These are phyloP conservation scores for Pseudogymnoascus sp. DNA, from an alignment of 2,329 filamentous ascomycete genomes.

Conservation along the genomic window DNA sequence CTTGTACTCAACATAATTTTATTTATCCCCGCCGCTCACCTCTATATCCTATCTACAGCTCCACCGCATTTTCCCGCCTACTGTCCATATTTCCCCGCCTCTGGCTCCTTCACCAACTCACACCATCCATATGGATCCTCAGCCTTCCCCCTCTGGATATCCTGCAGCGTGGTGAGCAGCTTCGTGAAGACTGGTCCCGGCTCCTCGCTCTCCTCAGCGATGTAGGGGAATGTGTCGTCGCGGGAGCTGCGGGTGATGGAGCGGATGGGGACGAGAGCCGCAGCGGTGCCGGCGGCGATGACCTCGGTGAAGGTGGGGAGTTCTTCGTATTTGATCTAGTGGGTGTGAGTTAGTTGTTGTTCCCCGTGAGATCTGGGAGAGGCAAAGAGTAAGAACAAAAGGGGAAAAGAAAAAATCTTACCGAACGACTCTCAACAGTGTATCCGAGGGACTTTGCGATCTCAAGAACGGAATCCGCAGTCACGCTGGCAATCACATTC, in stretches of 20 bases:
- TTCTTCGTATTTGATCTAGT: slow-evolving; percentile 56
- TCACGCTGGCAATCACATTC: slow-evolving; percentile 82
- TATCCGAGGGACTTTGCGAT: slow-evolving; percentile 76
- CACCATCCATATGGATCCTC: slow-evolving; percentile 49
- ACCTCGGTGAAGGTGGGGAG: slow-evolving; percentile 63
- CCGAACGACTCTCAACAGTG: slow-evolving; percentile 69
- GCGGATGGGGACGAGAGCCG: slow-evolving; percentile 82
- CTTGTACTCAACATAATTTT: background rate
- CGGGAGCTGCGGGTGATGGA: slow-evolving; percentile 67
- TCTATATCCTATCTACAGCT: background rate
- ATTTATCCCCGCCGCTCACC: background rate
- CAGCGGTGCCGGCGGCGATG: slow-evolving; percentile 86
- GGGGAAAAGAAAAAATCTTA: slow-evolving; percentile 33
- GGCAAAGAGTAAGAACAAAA: background rate
- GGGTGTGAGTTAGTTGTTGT: background rate
- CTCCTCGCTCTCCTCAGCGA: slow-evolving; percentile 51
- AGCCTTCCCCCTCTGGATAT: slow-evolving; percentile 75
- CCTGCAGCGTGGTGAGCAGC: slow-evolving; percentile 70
- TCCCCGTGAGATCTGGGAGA: background rate
- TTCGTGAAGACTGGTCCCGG: slow-evolving; percentile 67
- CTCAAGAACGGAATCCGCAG: slow-evolving; percentile 67
- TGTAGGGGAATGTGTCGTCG: slow-evolving; percentile 49
- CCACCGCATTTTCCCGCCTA: background rate
- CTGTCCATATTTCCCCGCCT: slow-evolving; percentile 22
- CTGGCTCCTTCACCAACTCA: slow-evolving; percentile 23